Evolutionary conservation across 169 alveolate species (phyloP).

Genomic region (Eimeria falciformis): DNA sequence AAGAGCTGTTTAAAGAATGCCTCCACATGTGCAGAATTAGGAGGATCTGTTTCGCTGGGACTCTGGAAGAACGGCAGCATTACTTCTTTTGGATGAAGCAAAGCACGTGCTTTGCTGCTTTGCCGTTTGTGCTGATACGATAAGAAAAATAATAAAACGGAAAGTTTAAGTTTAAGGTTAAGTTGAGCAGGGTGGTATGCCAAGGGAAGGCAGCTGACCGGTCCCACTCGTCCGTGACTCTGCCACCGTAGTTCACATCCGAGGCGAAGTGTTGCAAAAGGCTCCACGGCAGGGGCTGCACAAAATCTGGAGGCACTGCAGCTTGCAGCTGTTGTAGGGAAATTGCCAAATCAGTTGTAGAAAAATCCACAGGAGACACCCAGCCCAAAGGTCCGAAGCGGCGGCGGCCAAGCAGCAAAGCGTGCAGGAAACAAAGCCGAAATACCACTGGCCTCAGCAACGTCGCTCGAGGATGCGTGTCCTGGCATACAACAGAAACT

Average conservation of each 20-base stretch:
- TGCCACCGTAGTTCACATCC: slow-evolving; percentile 98
- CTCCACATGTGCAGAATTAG: too few species aligned
- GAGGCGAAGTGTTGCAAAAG: slow-evolving; percentile 95
- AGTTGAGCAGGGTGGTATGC: too few species aligned
- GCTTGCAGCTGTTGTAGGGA: slow-evolving; percentile 91
- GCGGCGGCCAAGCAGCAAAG: slow-evolving; percentile 95
- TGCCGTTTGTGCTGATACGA: too few species aligned
- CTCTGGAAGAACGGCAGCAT: too few species aligned
- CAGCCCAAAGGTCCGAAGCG: slow-evolving; percentile 98
- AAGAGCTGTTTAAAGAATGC: too few species aligned
- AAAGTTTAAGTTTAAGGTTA: too few species aligned
- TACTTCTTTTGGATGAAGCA: too few species aligned
- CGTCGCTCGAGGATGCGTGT: slow-evolving; percentile 92
- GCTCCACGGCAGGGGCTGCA: slow-evolving; percentile 93
- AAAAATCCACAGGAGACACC: slow-evolving; percentile 97
- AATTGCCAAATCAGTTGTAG: slow-evolving; percentile 96
- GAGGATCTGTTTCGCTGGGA: too few species aligned
- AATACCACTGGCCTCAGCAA: slow-evolving; percentile 94
- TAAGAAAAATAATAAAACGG: too few species aligned
- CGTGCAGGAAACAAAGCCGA: slow-evolving; percentile 95
- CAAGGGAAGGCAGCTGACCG: slow-evolving; percentile 80
- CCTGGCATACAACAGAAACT: slow-evolving; percentile 91
- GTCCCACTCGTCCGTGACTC: slow-evolving; percentile 97
- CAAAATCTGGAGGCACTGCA: slow-evolving; percentile 91
- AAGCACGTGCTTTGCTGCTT: too few species aligned